A percentile compares a stretch with the other conserved stretches of the same genome.
phyloP scores from a whole-genome alignment of 257 asterid species.

The Coffea eugenioides region DNA sequence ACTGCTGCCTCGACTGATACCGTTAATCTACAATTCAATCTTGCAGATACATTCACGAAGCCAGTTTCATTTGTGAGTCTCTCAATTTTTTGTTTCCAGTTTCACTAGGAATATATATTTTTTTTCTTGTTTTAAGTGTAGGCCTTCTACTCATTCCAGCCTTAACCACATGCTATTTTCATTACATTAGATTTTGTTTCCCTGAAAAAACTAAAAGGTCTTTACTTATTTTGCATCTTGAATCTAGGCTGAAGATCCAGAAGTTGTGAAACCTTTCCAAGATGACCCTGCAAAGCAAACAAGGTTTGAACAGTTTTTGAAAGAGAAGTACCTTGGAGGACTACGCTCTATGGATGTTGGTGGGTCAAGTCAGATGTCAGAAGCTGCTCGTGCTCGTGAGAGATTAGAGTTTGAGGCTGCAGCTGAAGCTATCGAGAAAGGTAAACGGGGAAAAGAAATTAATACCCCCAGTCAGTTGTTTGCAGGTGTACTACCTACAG shows the following conservation, averaged over 20 bases:
- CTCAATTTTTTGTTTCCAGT: slow-evolving; percentile 13
- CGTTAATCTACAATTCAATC: slow-evolving; percentile 63
- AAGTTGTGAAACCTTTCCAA: slow-evolving; percentile 57
- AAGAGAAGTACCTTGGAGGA: slow-evolving; percentile 94
- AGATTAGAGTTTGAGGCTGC: slow-evolving; percentile 89
- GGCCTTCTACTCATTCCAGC: background rate
- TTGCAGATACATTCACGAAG: slow-evolving; percentile 76
- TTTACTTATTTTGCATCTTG: slow-evolving; percentile 19
- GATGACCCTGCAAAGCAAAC: slow-evolving; percentile 81
- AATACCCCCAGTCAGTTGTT: slow-evolving; percentile 49
- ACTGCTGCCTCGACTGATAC: slow-evolving; percentile 49
- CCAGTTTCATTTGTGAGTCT: slow-evolving; percentile 76
- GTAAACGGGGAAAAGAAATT: slow-evolving; percentile 44
- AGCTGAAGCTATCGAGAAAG: slow-evolving; percentile 61
- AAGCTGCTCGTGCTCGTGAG: slow-evolving; percentile 98
- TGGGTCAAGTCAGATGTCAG: slow-evolving; percentile 88
- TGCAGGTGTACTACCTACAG: slow-evolving; percentile 40
- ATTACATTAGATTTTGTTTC: background rate
- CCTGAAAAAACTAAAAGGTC: too few species aligned
- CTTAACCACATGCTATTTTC: background rate
- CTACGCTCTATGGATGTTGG: slow-evolving; percentile 82
- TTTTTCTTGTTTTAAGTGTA: background rate
- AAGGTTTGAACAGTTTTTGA: slow-evolving; percentile 92
- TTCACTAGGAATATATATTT: slow-evolving; percentile 4
- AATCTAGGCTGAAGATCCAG: slow-evolving; percentile 54